Conservation (phyloP, 1,284 basidiomycete genomes). For the Apiotrichum brassicae region DNA sequence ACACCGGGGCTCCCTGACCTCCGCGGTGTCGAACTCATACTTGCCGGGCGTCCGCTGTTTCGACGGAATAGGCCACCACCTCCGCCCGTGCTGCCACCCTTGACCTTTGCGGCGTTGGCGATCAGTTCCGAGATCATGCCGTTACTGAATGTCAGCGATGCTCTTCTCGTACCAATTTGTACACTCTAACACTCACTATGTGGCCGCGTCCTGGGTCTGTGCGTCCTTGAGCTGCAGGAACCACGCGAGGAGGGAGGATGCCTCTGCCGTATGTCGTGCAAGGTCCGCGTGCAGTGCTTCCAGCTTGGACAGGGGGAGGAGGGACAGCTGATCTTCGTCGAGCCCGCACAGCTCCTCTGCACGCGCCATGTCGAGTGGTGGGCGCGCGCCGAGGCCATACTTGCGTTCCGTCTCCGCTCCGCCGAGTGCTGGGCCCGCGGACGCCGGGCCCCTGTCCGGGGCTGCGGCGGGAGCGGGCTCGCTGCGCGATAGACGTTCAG, state of each 20-base stretch:
- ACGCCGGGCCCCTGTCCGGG: constrained; percentile 38
- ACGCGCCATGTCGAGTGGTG: constrained; percentile 60
- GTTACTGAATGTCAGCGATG: constrained; percentile 33
- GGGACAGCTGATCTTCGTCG: constrained; percentile 58
- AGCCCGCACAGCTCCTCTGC: constrained; percentile 62
- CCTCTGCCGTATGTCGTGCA: constrained; percentile 61
- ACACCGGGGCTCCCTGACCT: constrained; percentile 4
- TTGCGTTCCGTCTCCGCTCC: constrained; percentile 41
- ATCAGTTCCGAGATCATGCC: constrained; percentile 48
- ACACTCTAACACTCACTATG: constrained; percentile 36
- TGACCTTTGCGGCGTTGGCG: constrained; percentile 44
- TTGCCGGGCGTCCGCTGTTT: constrained; percentile 10
- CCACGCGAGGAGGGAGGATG: constrained; percentile 68
- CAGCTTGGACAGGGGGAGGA: constrained; percentile 62
- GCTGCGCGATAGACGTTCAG: constrained; percentile 6
- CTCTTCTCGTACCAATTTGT: background rate
- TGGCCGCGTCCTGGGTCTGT: constrained; percentile 62
- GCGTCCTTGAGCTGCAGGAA: constrained; percentile 74
- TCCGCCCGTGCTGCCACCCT: constrained; percentile 23
- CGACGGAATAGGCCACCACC: constrained; percentile 40
- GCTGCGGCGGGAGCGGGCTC: constrained; percentile 5
- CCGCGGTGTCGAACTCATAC: constrained; percentile 15
- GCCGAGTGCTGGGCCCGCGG: constrained; percentile 55
- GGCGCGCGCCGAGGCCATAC: constrained; percentile 63
- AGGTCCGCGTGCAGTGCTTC: constrained; percentile 63